Evolutionary conservation across 306 rosid species (phyloP), one percentile per base, ranked within the genome.

Genomic region (Mimosa pudica): DNA sequence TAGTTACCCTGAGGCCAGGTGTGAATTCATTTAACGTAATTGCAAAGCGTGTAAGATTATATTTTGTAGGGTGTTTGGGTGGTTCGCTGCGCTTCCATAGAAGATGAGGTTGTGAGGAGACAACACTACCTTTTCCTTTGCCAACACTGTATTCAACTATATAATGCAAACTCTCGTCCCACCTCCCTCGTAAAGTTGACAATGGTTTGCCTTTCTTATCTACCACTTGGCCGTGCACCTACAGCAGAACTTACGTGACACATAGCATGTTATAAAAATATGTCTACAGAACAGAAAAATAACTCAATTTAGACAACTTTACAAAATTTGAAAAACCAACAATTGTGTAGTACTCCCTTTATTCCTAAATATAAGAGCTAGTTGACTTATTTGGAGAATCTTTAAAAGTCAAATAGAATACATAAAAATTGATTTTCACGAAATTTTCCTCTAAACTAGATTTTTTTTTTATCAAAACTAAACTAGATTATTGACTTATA

Each of bases 151-250:
- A 97, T 66, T 96, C 98, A 54, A 52, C 71, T 77, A 86, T 81
- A 46, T 79, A 95, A 79, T 88, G 88, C 88, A 95, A 83, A 76
- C 93, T 89, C 81, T 93, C 99, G 75, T 95, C 96, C 98, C 99
- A 95, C 83, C 91, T 95, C 61, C 99, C 99, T 82, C 90, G 86
- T 48, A 95, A 8, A 7, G 93, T 92, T 46, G 98, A 97, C 74
- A 69, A 85, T 35, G 90, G 88, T 87, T 30, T 91, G 46, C 99
- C 98, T 66, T 77, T 82, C 84, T 77, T 91, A 89, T 95, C 99
- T 87, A 87, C 94, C 61, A 92, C 92, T 63, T 70, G 12, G 55
- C 99, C 98, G 0, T 88, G 93, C 64, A 93, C 88, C 99, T 95
- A 81, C 71, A 80, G 13, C 74, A 79, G 69, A 82, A 75, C 87